phyloP scores from a whole-genome alignment of 164 flowering plant genomes.

The Liquidambar formosana region DNA sequence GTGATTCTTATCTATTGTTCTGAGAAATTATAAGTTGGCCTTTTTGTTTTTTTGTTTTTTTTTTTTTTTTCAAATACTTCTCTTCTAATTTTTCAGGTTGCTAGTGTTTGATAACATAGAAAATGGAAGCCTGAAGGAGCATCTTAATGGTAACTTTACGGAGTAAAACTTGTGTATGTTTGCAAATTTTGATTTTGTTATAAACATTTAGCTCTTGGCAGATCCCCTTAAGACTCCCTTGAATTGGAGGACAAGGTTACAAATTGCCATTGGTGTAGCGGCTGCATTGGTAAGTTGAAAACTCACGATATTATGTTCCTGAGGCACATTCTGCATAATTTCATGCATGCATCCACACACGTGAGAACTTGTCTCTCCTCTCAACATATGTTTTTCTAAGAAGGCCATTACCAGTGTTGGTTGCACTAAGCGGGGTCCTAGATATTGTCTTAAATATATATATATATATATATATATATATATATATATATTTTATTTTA shows the following conservation, averaged over 20 bases:
- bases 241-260: conserved; percentile 74
- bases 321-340: background rate
- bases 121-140: conserved; percentile 80
- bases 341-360: background rate
- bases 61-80: too few species aligned
- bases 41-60: too few species aligned
- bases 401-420: too few species aligned
- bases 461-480: too few species aligned
- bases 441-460: too few species aligned
- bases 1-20: too few species aligned
- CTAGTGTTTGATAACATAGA: conserved; percentile 69
- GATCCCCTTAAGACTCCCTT: conserved; percentile 90
- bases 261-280: conserved; percentile 75
- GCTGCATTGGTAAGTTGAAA: conserved; percentile 69
- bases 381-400: background rate
- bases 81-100: conserved; percentile 43
- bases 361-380: background rate
- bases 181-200: background rate
- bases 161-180: background rate
- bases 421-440: too few species aligned
- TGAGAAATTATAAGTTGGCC: too few species aligned
- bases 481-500: too few species aligned
- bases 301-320: background rate
- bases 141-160: conserved; percentile 63
- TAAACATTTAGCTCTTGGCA: conserved; percentile 26